Evolutionary conservation across 192 early-diverging fungal genomes (phyloP).

Genomic region (Coemansia sp.): DNA sequence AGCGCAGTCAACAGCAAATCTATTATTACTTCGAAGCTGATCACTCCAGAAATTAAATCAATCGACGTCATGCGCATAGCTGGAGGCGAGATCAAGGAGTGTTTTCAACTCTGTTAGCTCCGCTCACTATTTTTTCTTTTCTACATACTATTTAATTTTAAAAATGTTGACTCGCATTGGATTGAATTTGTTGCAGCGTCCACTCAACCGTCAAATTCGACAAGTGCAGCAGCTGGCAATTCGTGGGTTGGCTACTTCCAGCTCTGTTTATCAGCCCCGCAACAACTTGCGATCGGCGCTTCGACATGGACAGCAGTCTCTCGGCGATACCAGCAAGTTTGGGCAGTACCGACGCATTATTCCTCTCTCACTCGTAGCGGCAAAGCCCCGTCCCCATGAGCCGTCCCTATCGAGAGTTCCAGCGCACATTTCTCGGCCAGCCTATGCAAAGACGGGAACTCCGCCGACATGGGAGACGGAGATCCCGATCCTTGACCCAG

Average conservation of each 20-base stretch:
- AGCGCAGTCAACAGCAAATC: no score
- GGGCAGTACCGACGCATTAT: slow-evolving; percentile 36
- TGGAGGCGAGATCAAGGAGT: not conserved
- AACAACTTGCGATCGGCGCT: slow-evolving; percentile 10
- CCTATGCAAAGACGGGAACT: slow-evolving; percentile 61
- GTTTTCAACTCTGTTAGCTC: not conserved
- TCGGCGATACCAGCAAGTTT: slow-evolving; percentile 7
- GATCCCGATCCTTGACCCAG: slow-evolving; percentile 49
- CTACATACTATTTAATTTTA: not conserved
- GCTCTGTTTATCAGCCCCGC: slow-evolving; percentile 6
- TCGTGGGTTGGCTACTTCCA: not conserved
- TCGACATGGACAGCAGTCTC: not conserved
- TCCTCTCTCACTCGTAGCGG: slow-evolving; percentile 18
- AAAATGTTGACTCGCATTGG: slow-evolving; percentile 1
- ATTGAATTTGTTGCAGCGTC: not conserved
- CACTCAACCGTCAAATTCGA: not conserved
- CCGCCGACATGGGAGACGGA: slow-evolving; percentile 52
- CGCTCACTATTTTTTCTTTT: not conserved
- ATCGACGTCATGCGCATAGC: not conserved
- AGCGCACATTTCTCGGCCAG: slow-evolving; percentile 53
- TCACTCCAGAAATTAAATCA: not conserved
- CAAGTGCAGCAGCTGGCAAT: not conserved
- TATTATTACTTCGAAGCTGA: not conserved
- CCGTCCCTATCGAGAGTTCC: slow-evolving; percentile 41
- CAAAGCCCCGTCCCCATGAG: slow-evolving; percentile 32